Conservation (phyloP, 2,329 filamentous ascomycete species). For the Penicillium sp. region DNA sequence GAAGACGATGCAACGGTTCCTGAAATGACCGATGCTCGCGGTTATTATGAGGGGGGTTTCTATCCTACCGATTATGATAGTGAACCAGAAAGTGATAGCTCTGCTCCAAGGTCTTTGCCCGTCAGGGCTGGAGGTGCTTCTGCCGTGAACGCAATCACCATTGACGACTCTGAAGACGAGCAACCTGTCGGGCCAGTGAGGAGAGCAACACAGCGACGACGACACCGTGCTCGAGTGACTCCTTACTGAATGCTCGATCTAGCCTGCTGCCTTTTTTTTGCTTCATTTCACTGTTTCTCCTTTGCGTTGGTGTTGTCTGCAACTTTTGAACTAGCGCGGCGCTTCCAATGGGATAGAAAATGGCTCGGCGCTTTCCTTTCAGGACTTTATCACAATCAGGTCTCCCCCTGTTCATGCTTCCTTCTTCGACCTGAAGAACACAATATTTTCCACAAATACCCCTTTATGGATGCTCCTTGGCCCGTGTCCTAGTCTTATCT, state of each 20-base stretch:
- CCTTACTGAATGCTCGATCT: slow-evolving; percentile 15
- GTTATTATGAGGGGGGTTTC: background rate
- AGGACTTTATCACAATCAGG: background rate
- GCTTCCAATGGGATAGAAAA: slow-evolving; percentile 17
- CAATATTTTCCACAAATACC: slow-evolving; percentile 3
- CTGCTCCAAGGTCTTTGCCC: slow-evolving; percentile 8
- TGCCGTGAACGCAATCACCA: slow-evolving; percentile 16
- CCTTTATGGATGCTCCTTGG: background rate
- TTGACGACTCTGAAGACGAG: slow-evolving; percentile 24
- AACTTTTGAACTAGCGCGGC: slow-evolving; percentile 18
- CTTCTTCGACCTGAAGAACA: background rate
- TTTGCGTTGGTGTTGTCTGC: slow-evolving; percentile 3
- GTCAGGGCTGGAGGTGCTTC: slow-evolving; percentile 7
- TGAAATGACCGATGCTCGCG: background rate
- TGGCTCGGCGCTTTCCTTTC: slow-evolving; percentile 6
- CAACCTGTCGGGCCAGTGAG: slow-evolving; percentile 22
- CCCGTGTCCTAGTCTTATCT: background rate
- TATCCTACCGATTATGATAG: slow-evolving; percentile 6
- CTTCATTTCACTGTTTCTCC: background rate
- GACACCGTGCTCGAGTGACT: slow-evolving; percentile 17
- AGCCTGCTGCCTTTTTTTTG: background rate
- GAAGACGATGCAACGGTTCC: background rate
- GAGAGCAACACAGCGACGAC: slow-evolving; percentile 17
- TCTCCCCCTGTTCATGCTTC: background rate
- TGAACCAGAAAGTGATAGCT: slow-evolving; percentile 8